Evolutionary conservation across 192 early-diverging fungal genomes (phyloP), one percentile per base, ranked within the genome.

Genomic region (Coemansia furcata): DNA sequence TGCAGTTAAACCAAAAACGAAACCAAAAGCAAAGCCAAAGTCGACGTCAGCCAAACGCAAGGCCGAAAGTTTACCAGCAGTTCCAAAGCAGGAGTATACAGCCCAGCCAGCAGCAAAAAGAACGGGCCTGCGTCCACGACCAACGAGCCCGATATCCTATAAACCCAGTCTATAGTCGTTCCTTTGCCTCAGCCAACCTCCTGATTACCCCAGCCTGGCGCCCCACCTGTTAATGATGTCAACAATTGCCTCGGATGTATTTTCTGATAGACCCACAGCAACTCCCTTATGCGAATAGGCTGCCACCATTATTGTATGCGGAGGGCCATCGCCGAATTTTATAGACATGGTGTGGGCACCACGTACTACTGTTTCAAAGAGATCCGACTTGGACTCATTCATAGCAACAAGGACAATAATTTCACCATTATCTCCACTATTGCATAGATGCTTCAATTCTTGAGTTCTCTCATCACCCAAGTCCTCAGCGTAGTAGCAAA

Each of bases 41-140:
- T 35, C 50, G 14, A 36, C 49, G 29, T n/a, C 60, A 17, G 8
- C 63, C 7, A 78, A 78, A 35, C 67, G 67, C 54, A 76, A 80
- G 54, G 52, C 64, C 15, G 46, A 61, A 23, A 4, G 1, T 10
- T 3, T 10, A 23, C 15, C 59, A 37, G 8, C 32, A 23, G 1
- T 32, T 21, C n/a, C 35, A 39, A 60, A 39, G 21, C 36, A 62
- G 42, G 29, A 42, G 11, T 23, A 38, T 5, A n/a, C 9, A 30
- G 40, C 35, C 4, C 17, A 29, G 60, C 60, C 60, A 32, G 12
- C 12, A 11, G 32, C 60, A 17, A 23, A 17, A 38, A 6, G 60
- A 62, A 26, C 36, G 6, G 52, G 52, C 30, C 17, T 55, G 52
- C 52, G 52, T 17, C 52, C 29, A 29, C 52, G 52, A 15, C 52